A percentile compares a stretch with the other conserved stretches of the same genome.
phyloP scores from a whole-genome alignment of 352 stramenopile species.

The Albugo candida region DNA sequence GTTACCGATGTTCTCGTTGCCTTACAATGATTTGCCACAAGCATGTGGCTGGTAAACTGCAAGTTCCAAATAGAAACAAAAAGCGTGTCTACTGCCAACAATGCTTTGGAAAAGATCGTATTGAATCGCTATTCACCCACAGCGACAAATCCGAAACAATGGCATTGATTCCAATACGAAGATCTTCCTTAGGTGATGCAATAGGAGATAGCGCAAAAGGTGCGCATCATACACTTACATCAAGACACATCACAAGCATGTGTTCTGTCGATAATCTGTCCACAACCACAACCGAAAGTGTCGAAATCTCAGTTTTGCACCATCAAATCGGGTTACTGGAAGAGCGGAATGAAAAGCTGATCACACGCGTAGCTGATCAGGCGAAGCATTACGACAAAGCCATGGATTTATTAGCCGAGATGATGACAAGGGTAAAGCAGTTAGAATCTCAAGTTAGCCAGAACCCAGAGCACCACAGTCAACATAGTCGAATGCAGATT shows the following conservation, averaged over 20 bases:
- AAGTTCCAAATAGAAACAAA: constrained; percentile 31
- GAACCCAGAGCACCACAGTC: no score
- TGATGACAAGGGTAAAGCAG: constrained; percentile 65
- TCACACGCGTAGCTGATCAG: constrained; percentile 45
- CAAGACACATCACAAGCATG: constrained; percentile 27
- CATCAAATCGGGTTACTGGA: constrained; percentile 37
- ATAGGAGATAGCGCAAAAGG: neutral
- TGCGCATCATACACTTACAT: neutral
- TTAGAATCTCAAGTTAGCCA: constrained; percentile 18
- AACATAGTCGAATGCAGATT: no score
- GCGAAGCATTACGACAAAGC: constrained; percentile 74
- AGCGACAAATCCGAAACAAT: constrained; percentile 3
- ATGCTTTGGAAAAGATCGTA: constrained; percentile 45
- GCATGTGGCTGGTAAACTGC: constrained; percentile 54
- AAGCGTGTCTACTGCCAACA: constrained; percentile 59
- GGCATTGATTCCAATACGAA: constrained; percentile 4
- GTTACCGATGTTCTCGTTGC: constrained; percentile 70
- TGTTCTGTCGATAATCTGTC: constrained; percentile 29
- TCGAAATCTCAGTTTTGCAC: constrained; percentile 30
- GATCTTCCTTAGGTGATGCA: neutral
- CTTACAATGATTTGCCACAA: constrained; percentile 59
- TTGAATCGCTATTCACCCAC: constrained; percentile 18
- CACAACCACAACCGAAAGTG: constrained; percentile 11
- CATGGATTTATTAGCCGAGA: constrained; percentile 68
- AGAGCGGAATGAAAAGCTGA: constrained; percentile 53